Base-by-base conservation (phyloP, 1,284 basidiomycete species). In the Rhodotorula sp. region DNA sequence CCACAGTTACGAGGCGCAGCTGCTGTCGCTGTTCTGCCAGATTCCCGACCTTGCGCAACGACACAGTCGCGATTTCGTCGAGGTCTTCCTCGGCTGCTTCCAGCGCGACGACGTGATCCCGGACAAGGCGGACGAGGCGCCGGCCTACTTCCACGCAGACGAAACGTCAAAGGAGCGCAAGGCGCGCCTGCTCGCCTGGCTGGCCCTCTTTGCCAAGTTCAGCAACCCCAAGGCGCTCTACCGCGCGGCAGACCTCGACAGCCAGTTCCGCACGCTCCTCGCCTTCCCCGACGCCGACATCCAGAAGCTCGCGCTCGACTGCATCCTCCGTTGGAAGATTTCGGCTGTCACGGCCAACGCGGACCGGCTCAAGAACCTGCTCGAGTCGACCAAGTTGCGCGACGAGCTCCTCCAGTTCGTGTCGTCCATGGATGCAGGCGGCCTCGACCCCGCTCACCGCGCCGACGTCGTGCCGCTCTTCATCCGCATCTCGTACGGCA, bases 171-270 rank as follows among this genome's bases (percentile, higher is more conserved):
- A 66, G 71, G 75, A 77, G 10, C 75, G 74, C 65, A 75, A 77
- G 87, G 8, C 84, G 85, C 66, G 81, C 84, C 86, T 93, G 44
- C 84, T 82, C 25, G 84, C 87, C 3, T 97, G 92, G 89, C 88
- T 99, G 42, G 87, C 88, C 48, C 85, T 99, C 3, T 91, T 98
- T 80, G 87, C 91, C 68, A 95, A 93, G 80, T 92, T 99, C 80
- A 84, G 84, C 77, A 97, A 97, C 79, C 94, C 94, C 16, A 95
- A 93, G 81, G 91, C 92, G 0, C 84, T 97, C 1, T 87, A 88
- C 78, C 86, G 88, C 7, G 87, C 91, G 0, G 85, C 89, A 16
- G 86, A 85, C 0, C 85, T 99, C 23, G 87, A 87, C 68, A 70
- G 81, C 0, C 82, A 93, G 34, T 93, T 96, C 81, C 85, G 87